Evolutionary conservation across 208 protist genomes (phyloP), one percentile per base, ranked within the genome.

Genomic region (Phytomonas francai): DNA sequence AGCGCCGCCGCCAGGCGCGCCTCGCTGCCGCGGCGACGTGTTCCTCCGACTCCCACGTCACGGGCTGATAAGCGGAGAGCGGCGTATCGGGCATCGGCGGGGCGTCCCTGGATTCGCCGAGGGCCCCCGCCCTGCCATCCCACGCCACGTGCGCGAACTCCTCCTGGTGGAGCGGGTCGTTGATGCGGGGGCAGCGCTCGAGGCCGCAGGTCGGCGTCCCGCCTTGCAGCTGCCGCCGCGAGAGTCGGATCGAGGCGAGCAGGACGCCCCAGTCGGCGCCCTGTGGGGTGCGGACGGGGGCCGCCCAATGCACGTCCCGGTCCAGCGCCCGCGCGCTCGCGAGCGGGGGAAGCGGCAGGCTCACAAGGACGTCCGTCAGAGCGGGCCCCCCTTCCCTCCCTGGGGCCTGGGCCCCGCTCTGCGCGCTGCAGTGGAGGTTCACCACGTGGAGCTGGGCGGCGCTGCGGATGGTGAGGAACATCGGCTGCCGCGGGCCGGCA

Each of bases 81-180:
- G 85, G 84, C 0, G 68, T 73, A 28, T 87, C 68, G n/a, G 89
- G 89, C 45, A 75, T 66, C 14, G 83, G 34, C 11, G 67, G 33
- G 3, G 33, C 33, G 31, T 70, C 72, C 58, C 62, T 19, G 62
- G 3, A 59, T 64, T 68, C 16, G 64, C 78, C 68, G 71, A 88
- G 42, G 86, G 84, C 71, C 33, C 8, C 8, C 33, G 8, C 33
- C 8, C 8, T 36, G 5, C 33, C 33, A 36, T 36, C 33, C 33
- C 33, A 36, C 33, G 78, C 85, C n/a, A 84, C 78, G 66, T 93
- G 87, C 4, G 88, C 67, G 58, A 68, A 81, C 65, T 79, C 70
- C 62, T 87, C 83, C 73, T 93, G 87, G 54, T 95, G 87, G 12
- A 68, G n/a, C 0, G 89, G 89, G 71, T 92, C 82, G 72, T 95